A percentile compares a stretch with the other conserved stretches of the same genome.
These are phyloP conservation scores for Basipetospora chlamydospora DNA, from an alignment of 2,329 filamentous ascomycete species.

Conservation along the genomic window DNA sequence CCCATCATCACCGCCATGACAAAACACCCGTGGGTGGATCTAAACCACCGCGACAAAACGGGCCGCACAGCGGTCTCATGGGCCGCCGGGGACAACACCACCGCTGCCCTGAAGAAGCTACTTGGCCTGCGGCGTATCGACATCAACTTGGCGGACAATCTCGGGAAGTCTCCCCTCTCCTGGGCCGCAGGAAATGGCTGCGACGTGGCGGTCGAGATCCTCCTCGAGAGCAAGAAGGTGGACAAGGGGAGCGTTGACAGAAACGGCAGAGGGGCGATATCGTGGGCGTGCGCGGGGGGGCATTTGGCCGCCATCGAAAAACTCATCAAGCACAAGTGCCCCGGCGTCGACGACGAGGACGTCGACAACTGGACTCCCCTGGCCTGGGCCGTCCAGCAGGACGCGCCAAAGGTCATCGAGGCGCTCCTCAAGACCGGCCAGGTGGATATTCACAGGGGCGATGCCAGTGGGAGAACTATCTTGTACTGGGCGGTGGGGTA, in stretches of 20 bases:
- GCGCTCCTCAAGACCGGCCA: slow-evolving; percentile 15
- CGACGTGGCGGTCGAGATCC: slow-evolving; percentile 10
- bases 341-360: slow-evolving; percentile 18
- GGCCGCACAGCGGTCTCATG: slow-evolving; percentile 20
- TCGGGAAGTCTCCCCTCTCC: slow-evolving; percentile 16
- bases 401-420: slow-evolving; percentile 14
- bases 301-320: slow-evolving; percentile 13
- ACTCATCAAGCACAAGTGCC: slow-evolving; percentile 14
- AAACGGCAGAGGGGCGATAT: slow-evolving; percentile 16
- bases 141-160: slow-evolving; percentile 14
- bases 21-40: slow-evolving; percentile 10
- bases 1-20: slow-evolving; percentile 13
- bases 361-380: slow-evolving; percentile 20
- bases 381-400: slow-evolving; percentile 17
- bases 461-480: slow-evolving; percentile 14
- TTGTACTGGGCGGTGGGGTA: slow-evolving; percentile 21
- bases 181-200: slow-evolving; percentile 17
- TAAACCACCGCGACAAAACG: slow-evolving; percentile 17
- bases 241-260: slow-evolving; percentile 16
- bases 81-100: slow-evolving; percentile 17
- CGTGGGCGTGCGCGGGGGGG: slow-evolving; percentile 14
- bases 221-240: slow-evolving; percentile 14
- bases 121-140: slow-evolving; percentile 13
- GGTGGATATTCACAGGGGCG: slow-evolving; percentile 17
- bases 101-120: slow-evolving; percentile 12